A percentile compares a stretch with the other conserved stretches of the same genome.
Conservation (phyloP, 345 rosid species). For the Trapa incisa region DNA sequence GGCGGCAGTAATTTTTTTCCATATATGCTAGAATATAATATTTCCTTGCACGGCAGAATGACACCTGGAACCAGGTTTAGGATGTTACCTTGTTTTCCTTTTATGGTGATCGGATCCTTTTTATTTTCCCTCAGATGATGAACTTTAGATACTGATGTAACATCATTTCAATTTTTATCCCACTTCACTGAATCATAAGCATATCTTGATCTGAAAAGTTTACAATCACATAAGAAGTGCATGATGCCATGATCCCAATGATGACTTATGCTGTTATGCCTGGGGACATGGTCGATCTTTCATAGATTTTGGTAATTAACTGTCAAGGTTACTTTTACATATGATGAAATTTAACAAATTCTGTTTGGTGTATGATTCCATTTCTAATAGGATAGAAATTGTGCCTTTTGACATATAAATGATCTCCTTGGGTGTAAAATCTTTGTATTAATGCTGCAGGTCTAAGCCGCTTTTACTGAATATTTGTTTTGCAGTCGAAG, state of each 20-base stretch:
- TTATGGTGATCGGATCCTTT: background rate
- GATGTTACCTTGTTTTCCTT: background rate
- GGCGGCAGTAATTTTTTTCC: too few relatives aligned
- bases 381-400: background rate
- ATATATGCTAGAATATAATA: too few relatives aligned
- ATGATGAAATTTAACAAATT: too few relatives aligned
- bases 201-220: background rate
- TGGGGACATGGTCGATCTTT: background rate
- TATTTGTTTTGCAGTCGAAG: conserved; percentile 20
- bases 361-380: background rate
- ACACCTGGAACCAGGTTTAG: too few relatives aligned
- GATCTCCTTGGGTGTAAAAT: background rate
- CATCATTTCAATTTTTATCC: background rate
- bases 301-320: background rate
- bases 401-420: background rate
- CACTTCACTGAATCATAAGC: background rate
- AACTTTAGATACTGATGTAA: background rate
- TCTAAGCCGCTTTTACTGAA: background rate
- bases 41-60: too few relatives aligned
- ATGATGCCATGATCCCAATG: background rate
- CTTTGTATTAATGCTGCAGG: background rate
- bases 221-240: background rate
- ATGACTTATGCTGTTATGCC: background rate
- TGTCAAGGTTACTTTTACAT: too few relatives aligned
- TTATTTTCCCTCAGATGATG: background rate